Base-by-base conservation (phyloP, 805 yeast genomes). In the Candida jianshihensis region DNA sequence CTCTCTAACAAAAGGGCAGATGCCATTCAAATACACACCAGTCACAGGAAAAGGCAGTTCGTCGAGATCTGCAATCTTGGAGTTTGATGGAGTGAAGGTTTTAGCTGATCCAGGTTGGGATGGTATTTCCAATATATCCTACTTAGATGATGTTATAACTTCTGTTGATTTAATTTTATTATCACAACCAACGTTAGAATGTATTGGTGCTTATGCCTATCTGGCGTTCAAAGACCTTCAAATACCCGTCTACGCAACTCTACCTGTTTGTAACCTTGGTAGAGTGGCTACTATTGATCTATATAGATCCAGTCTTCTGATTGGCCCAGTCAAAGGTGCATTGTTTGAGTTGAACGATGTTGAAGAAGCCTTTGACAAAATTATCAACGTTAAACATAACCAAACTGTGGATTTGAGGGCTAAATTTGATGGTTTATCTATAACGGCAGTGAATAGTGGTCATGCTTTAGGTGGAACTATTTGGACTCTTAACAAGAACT, bases 401-500 rank as follows among this genome's bases (percentile, higher is more conserved):
- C 98, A 92, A 56, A 73, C 85, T 2, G 66, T 81, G 12, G 70
- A 70, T 30, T 60, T 85, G 34, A 63, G 76, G 39, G 87, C 81
- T 7, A 71, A 67, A 36, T 64, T 61, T 26, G 78, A 75, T 40
- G 85, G 80, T 22, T 56, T 80, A 26, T 66, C 74, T 4, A 63
- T 90, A 17, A 79, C 95, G 0, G 95, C 97, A 0, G 78, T 79
- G 47, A 88, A 84, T 56, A 80, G 97, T 1, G 99, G 99, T 4
- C 96, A 86, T 53, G 70, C 95, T 0, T 68, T 92, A 20, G 99
- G 99, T 42, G 97, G 98, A 12, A 77, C 95, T 0, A 75, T 89
- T 31, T 89, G 97, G 97, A 64, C 80, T 26, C 57, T 90, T 10
- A 70, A 73, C 31, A 78, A 79, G 38, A 78, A 81, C 42, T 73